These are phyloP conservation scores for Umbelopsis ramanniana DNA, from an alignment of 192 early-diverging fungal species.

Conservation along the genomic window DNA sequence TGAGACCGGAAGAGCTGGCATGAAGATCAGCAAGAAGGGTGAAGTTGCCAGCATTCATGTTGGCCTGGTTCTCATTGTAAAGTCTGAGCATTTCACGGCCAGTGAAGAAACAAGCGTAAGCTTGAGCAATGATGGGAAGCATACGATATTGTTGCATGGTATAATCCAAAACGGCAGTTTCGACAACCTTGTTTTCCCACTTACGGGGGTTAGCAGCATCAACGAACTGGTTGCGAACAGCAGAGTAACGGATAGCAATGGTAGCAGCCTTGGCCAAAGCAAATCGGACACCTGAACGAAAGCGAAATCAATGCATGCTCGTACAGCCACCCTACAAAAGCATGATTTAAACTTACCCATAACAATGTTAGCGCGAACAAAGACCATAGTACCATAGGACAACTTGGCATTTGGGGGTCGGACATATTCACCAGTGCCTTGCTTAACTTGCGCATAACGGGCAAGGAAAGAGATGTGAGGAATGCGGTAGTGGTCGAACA, in stretches of 20 bases:
- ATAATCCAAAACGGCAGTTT: conserved; percentile 79
- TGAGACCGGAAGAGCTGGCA: conserved; percentile 73
- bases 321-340: background rate
- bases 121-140: conserved; percentile 70
- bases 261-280: conserved; percentile 72
- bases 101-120: conserved; percentile 76
- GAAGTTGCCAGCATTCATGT: conserved; percentile 64
- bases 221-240: conserved; percentile 74
- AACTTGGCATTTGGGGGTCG: conserved; percentile 82
- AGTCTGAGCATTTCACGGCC: conserved; percentile 64
- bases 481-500: conserved; percentile 81
- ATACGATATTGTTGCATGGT: conserved; percentile 79
- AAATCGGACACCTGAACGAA: conserved; percentile 45
- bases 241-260: conserved; percentile 72
- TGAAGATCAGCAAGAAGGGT: conserved; percentile 74
- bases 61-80: conserved; percentile 63
- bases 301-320: background rate
- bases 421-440: conserved; percentile 67
- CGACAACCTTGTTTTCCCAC: conserved; percentile 50
- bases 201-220: conserved; percentile 57
- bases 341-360: conserved; percentile 36
- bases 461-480: conserved; percentile 79
- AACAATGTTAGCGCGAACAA: conserved; percentile 79
- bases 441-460: conserved; percentile 72
- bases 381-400: conserved; percentile 86